Percentiles rank a stretch among this genome's conserved stretches.
These are phyloP conservation scores for Conoideocrella luteorostrata DNA, from an alignment of 2,329 filamentous ascomycete genomes.

Conservation along the genomic window DNA sequence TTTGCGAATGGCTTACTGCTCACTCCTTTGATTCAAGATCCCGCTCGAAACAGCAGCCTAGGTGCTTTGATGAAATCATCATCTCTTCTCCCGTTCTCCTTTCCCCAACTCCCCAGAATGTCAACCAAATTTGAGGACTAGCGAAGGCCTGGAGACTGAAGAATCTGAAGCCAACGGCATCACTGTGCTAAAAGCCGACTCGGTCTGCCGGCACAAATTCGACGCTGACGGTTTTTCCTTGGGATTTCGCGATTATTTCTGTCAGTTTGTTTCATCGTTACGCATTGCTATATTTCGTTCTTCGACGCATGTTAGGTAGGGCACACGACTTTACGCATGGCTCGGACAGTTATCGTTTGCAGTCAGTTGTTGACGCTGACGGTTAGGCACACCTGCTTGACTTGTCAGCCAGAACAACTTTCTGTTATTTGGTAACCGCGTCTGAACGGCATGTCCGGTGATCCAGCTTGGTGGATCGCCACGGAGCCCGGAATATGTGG, in stretches of 20 bases:
- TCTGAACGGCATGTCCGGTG: slow-evolving; percentile 36
- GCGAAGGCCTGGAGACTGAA: neutral
- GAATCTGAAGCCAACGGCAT: neutral
- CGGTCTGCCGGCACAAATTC: neutral
- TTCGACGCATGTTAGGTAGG: slow-evolving; percentile 30
- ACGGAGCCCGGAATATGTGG: no score
- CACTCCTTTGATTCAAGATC: slow-evolving; percentile 7
- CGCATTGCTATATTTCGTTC: slow-evolving; percentile 36
- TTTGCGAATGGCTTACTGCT: slow-evolving; percentile 16
- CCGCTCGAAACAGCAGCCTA: slow-evolving; percentile 5
- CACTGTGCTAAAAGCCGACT: neutral
- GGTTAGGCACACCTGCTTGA: slow-evolving; percentile 2
- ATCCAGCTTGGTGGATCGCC: slow-evolving; percentile 17
- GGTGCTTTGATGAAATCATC: neutral
- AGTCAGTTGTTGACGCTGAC: slow-evolving; percentile 10
- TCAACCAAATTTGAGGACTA: neutral
- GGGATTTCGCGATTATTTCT: slow-evolving; percentile 12
- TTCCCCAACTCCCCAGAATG: neutral
- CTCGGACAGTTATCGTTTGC: slow-evolving; percentile 28
- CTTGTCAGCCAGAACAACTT: slow-evolving; percentile 9
- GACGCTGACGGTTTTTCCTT: neutral
- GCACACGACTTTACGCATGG: slow-evolving; percentile 29
- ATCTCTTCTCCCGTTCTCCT: neutral
- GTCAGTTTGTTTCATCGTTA: slow-evolving; percentile 22
- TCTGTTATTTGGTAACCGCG: slow-evolving; percentile 13